Percentiles rank a stretch among this genome's conserved stretches.
These are phyloP conservation scores for Adansonia rubrostipa DNA, from an alignment of 441 rosid genomes.

Conservation along the genomic window DNA sequence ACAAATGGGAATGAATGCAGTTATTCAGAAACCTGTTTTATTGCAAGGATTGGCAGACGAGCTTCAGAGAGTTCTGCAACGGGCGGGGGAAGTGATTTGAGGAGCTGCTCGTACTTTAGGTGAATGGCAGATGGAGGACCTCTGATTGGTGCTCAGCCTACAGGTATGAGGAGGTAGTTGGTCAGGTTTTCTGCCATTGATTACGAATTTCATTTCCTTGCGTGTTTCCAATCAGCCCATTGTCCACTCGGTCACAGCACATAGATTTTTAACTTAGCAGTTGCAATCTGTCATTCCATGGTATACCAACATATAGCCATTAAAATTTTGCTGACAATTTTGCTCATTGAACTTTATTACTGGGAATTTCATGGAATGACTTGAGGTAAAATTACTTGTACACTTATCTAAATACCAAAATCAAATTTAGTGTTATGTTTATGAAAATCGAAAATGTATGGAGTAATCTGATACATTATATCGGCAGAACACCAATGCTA, in stretches of 20 bases:
- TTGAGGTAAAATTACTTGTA: slow-evolving; percentile 19
- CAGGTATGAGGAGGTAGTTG: slow-evolving; percentile 9
- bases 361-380: slow-evolving; percentile 24
- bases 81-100: slow-evolving; percentile 47
- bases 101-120: neutral
- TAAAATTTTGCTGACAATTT: slow-evolving; percentile 31
- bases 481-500: neutral
- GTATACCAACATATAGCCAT: slow-evolving; percentile 27
- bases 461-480: neutral
- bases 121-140: neutral
- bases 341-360: neutral
- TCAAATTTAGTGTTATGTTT: slow-evolving; percentile 10
- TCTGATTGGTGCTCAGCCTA: neutral
- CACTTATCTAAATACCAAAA: slow-evolving; percentile 21
- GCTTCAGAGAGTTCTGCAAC: slow-evolving; percentile 58
- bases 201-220: neutral
- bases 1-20: slow-evolving; percentile 65
- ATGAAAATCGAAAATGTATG: neutral
- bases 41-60: slow-evolving; percentile 68
- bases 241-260: neutral
- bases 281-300: slow-evolving; percentile 16
- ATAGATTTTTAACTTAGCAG: slow-evolving; percentile 18
- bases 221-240: neutral
- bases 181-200: neutral
- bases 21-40: slow-evolving; percentile 69